These are phyloP conservation scores for Mollisiaceae sp. DNA, from an alignment of 2,329 filamentous ascomycete genomes.

Conservation along the genomic window DNA sequence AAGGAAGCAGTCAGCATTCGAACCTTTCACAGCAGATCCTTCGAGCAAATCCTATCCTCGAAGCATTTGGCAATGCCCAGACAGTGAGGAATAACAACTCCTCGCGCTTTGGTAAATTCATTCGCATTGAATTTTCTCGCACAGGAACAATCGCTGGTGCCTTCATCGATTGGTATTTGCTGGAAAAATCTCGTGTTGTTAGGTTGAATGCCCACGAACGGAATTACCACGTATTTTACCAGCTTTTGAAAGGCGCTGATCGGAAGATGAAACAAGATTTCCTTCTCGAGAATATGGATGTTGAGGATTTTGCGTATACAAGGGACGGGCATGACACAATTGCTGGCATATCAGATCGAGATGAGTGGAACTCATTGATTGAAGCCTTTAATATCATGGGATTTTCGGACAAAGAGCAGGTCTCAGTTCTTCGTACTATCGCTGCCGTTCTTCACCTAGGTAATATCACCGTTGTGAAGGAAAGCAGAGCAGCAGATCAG, in stretches of 20 bases:
- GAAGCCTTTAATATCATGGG: constrained; percentile 96
- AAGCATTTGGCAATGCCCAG: constrained; percentile 97
- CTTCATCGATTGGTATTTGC: constrained; percentile 97
- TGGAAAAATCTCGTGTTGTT: constrained; percentile 98
- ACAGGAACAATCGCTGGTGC: constrained; percentile 91
- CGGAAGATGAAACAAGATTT: constrained; percentile 75
- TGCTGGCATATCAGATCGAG: constrained; percentile 83
- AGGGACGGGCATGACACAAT: constrained; percentile 91
- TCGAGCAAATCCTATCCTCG: constrained; percentile 93
- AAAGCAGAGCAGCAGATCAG: constrained; percentile 89
- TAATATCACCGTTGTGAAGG: constrained; percentile 87
- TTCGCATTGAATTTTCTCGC: constrained; percentile 91
- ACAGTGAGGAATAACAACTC: constrained; percentile 99
- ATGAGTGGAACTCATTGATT: constrained; percentile 88
- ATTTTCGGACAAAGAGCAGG: constrained; percentile 84
- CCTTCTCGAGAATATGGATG: constrained; percentile 73
- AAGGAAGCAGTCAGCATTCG: constrained; percentile 70
- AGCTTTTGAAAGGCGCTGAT: constrained; percentile 86
- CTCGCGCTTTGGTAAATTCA: constrained; percentile 97
- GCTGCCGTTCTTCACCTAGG: constrained; percentile 92
- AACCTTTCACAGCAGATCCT: constrained; percentile 96
- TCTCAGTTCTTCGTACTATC: constrained; percentile 82
- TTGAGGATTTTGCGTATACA: constrained; percentile 91
- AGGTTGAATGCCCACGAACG: constrained; percentile 85
- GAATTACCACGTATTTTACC: constrained; percentile 98